Evolutionary conservation across 805 yeast genomes (phyloP).

Genomic region (Yueomyces sp.): DNA sequence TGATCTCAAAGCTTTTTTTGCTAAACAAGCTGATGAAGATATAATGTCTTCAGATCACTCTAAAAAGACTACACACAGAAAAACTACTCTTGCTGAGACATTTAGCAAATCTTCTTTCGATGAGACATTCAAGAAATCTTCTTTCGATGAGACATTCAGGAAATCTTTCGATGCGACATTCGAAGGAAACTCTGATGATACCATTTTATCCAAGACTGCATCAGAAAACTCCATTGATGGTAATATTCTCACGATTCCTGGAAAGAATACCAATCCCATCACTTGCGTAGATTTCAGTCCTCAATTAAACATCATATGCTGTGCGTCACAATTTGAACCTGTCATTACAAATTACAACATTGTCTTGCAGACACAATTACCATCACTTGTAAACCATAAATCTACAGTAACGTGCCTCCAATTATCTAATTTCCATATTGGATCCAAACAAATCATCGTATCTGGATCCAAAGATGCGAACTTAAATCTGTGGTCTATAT

Average conservation of each 20-base stretch:
- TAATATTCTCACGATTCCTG: too few species aligned
- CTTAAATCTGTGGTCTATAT: constrained; percentile 38
- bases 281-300: constrained; percentile 53
- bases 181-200: too few species aligned
- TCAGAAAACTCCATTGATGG: too few species aligned
- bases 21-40: not conserved
- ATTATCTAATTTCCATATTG: constrained; percentile 30
- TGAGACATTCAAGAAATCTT: too few species aligned
- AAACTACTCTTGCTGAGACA: too few species aligned
- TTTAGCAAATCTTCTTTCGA: too few species aligned
- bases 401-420: constrained; percentile 51
- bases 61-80: too few species aligned
- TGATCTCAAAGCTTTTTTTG: not conserved
- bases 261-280: constrained; percentile 25
- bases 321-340: constrained; percentile 61
- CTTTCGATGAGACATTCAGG: too few species aligned
- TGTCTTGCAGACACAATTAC: constrained; percentile 36
- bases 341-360: constrained; percentile 78
- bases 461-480: constrained; percentile 56
- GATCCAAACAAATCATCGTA: constrained; percentile 15
- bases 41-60: not conserved
- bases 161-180: too few species aligned
- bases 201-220: too few species aligned
- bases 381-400: constrained; percentile 46
- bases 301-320: constrained; percentile 62